Conservation (phyloP, 2,329 filamentous ascomycete genomes). For the Seiridium cupressi region DNA sequence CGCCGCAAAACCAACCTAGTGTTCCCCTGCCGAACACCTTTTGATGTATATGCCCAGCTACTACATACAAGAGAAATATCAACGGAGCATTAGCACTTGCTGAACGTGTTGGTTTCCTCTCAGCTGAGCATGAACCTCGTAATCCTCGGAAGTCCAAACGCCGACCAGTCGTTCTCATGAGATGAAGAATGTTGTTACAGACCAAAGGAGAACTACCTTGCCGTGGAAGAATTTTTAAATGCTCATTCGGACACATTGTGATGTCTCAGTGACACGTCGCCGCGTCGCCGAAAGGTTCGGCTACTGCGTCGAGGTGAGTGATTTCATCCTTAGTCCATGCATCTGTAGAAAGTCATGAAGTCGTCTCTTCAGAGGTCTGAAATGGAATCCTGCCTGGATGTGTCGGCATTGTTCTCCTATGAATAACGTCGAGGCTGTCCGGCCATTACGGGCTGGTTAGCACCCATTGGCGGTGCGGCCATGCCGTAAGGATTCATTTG, state of each 20-base stretch:
- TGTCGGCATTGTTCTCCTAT: conserved; percentile 34
- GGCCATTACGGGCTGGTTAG: conserved; percentile 53
- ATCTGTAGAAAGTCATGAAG: neutral
- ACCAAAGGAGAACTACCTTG: conserved; percentile 4
- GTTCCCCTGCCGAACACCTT: conserved; percentile 37
- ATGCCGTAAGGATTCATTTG: conserved; percentile 62
- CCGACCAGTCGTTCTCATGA: conserved; percentile 25
- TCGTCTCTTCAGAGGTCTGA: neutral
- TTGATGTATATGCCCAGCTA: conserved; percentile 43
- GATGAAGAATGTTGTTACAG: conserved; percentile 36
- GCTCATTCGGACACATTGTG: neutral
- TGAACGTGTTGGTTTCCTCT: neutral
- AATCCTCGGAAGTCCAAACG: conserved; percentile 11
- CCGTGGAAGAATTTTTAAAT: neutral
- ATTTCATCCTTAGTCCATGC: neutral
- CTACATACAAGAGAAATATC: conserved; percentile 19
- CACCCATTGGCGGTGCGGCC: conserved; percentile 42
- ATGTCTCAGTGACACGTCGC: too few relatives aligned
- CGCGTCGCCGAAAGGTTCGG: too few relatives aligned
- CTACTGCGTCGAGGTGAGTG: neutral
- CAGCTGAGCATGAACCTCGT: conserved; percentile 1
- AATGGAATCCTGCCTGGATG: conserved; percentile 10
- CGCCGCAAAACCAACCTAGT: conserved; percentile 25
- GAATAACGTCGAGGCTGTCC: conserved; percentile 37
- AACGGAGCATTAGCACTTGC: neutral